Conservation (phyloP, 192 early-diverging fungal species). For the Diversispora epigaea region DNA sequence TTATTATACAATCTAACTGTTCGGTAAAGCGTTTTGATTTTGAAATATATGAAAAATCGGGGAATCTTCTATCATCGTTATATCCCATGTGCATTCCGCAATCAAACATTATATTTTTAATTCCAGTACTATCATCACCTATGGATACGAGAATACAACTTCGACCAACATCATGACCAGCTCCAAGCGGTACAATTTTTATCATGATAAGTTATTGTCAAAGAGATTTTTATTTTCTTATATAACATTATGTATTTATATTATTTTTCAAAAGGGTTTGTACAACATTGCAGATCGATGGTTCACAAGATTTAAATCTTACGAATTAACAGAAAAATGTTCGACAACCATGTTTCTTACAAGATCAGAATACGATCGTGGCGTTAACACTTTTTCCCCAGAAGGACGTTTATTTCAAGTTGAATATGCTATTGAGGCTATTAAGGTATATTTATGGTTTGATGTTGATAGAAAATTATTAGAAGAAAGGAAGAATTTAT, state of each 20-base stretch:
- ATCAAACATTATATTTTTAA: constrained; percentile 87
- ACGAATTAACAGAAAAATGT: no score
- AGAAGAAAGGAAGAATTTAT: no score
- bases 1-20: constrained; percentile 88
- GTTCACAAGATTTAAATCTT: no score
- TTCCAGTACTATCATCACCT: constrained; percentile 45
- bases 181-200: constrained; percentile 64
- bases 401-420: constrained; percentile 99
- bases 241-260: no score
- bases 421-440: constrained; percentile 99
- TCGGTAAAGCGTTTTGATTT: constrained; percentile 77
- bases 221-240: no score
- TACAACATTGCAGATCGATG: no score
- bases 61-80: constrained; percentile 88
- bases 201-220: constrained; percentile 43
- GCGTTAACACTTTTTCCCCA: constrained; percentile 99
- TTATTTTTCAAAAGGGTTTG: no score
- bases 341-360: constrained; percentile 55
- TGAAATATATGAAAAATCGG: constrained; percentile 92
- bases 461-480: background rate
- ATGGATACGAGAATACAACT: constrained; percentile 79
- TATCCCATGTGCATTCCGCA: constrained; percentile 97
- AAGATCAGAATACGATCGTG: constrained; percentile 97
- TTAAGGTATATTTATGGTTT: constrained; percentile 69
- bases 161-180: constrained; percentile 88